Evolutionary conservation across 371 early-diverging fungal species (phyloP).

Genomic region (Sporodiniella umbellata): DNA sequence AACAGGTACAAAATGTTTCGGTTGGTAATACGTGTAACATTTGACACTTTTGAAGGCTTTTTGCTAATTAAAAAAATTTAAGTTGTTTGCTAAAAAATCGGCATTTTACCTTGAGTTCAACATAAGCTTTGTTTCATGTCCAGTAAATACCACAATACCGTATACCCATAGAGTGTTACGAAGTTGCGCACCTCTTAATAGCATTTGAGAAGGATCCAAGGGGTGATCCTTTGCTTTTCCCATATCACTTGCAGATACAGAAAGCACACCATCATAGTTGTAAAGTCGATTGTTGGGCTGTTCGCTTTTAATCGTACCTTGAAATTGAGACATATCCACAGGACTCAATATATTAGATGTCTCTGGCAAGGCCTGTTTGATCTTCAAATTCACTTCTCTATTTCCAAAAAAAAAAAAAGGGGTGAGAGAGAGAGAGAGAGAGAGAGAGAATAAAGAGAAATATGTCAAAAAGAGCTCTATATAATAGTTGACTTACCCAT

Average conservation of each 20-base stretch:
- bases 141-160: constrained; percentile 83
- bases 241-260: constrained; percentile 49
- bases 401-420: background rate
- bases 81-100: background rate
- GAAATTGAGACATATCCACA: constrained; percentile 52
- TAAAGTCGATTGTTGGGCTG: constrained; percentile 87
- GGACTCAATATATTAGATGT: constrained; percentile 67
- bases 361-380: constrained; percentile 80
- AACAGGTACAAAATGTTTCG: constrained; percentile 91
- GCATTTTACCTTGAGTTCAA: constrained; percentile 67
- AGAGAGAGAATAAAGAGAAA: too few species aligned
- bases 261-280: constrained; percentile 78
- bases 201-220: constrained; percentile 78
- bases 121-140: constrained; percentile 91
- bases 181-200: constrained; percentile 81
- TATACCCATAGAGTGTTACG: constrained; percentile 87
- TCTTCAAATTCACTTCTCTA: constrained; percentile 92
- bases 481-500: constrained; percentile 56
- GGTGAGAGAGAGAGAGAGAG: too few species aligned
- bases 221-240: constrained; percentile 61
- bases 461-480: too few species aligned
- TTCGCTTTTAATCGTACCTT: constrained; percentile 70
- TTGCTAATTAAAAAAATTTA: constrained; percentile 24
- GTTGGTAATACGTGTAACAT: constrained; percentile 88
- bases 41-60: constrained; percentile 49